Percentiles rank a stretch among this genome's conserved stretches.
phyloP scores from a whole-genome alignment of 768 basidiomycete genomes.

The Suillus cothurnatus region DNA sequence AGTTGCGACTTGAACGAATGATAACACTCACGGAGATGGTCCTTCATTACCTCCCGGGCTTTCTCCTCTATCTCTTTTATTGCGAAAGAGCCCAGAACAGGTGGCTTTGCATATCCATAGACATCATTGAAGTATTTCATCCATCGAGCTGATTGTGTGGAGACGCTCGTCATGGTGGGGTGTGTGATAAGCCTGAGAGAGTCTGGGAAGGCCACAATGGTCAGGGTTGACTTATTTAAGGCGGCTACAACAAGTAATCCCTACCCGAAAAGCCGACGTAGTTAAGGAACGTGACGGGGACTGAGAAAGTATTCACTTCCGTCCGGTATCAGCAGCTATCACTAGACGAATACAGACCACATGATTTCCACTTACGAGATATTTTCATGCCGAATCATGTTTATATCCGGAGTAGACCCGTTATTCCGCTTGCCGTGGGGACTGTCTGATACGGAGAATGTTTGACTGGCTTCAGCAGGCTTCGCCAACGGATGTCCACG shows the following conservation, averaged over 20 bases:
- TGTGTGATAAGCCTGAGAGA: neutral
- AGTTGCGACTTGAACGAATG: neutral
- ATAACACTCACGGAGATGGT: conserved; percentile 48
- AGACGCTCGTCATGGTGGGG: conserved; percentile 17
- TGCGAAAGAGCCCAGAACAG: conserved; percentile 57
- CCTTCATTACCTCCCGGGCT: conserved; percentile 63
- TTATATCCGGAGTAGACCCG: neutral
- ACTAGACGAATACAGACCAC: neutral
- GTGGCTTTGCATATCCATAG: conserved; percentile 21
- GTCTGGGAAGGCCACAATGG: neutral
- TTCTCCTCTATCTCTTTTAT: conserved; percentile 66
- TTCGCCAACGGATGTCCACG: conserved; percentile 1
- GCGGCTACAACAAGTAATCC: too few species aligned
- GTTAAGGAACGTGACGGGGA: conserved; percentile 38
- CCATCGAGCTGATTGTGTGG: conserved; percentile 29
- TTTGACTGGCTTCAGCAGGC: neutral
- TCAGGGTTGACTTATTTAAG: neutral
- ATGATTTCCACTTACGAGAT: conserved; percentile 1
- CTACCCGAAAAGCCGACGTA: neutral
- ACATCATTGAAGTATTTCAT: conserved; percentile 24
- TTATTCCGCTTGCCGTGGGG: neutral
- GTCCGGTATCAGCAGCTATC: neutral
- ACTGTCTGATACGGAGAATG: neutral
- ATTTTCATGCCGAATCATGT: neutral
- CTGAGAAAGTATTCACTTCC: neutral